phyloP scores from a whole-genome alignment of 2,329 filamentous ascomycete genomes.

The Colletotrichum sp. region DNA sequence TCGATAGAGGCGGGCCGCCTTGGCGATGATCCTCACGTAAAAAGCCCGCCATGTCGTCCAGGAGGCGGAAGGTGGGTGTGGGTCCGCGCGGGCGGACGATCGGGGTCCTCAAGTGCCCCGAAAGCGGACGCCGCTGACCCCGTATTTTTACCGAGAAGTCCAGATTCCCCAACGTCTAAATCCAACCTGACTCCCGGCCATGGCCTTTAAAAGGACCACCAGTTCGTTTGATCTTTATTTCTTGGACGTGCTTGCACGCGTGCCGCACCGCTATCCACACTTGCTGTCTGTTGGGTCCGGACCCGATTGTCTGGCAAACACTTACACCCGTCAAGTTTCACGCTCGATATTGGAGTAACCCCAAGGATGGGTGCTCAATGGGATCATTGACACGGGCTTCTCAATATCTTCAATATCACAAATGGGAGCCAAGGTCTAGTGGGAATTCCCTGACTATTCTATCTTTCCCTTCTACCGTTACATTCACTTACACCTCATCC shows the following conservation, averaged over 20 bases:
- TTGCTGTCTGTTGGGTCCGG: background rate
- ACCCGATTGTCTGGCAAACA: background rate
- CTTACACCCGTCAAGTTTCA: background rate
- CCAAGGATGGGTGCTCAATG: background rate
- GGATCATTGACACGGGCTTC: background rate
- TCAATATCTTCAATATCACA: background rate
- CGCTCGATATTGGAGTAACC: background rate
- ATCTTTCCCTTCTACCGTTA: background rate
- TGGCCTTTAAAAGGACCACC: background rate
- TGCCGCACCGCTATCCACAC: background rate
- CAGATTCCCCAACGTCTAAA: slow-evolving; percentile 12
- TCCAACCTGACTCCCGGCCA: background rate
- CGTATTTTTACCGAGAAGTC: slow-evolving; percentile 13
- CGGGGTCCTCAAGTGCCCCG: slow-evolving; percentile 10
- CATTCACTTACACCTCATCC: background rate
- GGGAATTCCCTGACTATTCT: background rate
- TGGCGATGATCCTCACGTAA: slow-evolving; percentile 7
- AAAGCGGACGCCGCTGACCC: slow-evolving; percentile 14
- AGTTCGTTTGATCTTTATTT: background rate
- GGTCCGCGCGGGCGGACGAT: background rate
- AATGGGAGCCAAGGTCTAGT: background rate
- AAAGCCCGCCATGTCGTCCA: background rate
- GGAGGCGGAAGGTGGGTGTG: background rate
- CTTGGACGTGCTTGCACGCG: background rate
- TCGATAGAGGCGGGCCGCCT: slow-evolving; percentile 2